Evolutionary conservation across 306 rosid species (phyloP), one percentile per base, ranked within the genome.

Genomic region (Mucuna pruriens): DNA sequence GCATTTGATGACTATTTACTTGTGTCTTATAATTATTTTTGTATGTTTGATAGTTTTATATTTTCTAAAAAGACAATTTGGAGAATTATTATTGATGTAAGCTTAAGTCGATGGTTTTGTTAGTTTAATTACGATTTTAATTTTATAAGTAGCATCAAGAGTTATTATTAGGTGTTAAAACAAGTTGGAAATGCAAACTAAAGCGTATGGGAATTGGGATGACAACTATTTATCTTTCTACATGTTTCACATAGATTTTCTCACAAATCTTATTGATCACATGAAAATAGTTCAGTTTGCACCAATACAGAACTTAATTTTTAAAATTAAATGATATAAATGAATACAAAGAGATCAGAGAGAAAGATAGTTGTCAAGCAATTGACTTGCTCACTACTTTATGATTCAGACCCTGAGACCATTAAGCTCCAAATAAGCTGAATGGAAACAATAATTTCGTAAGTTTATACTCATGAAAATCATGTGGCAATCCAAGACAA

Each of bases 401-500:
- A 46, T 74, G 52, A 38, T 16, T 46, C 10, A 12, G 55, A 64
- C 68, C 68, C 16, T 46, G 13, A 17, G 65, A 71, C 31, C 36
- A n/a, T 70, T 64, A 85, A 57, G 76, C 79, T 78, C 90, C 67
- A 60, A 87, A 75, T 36, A 79, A 81, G 84, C 84, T 83, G 82
- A 66, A 80, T 83, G 26, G 44, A 34, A 61, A 25, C 26, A 39
- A 51, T 45, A 52, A 34, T 67, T 58, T 76, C 19, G 60, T 61
- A 11, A 81, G 46, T 26, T 72, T 60, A 23, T 42, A 23, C 51
- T 20, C 26, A 1, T 29, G 55, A 60, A 69, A 38, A 79, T 78
- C 69, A 31, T 10, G 65, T 49, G 38, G 52, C 29, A 54, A 57
- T 11, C 49, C 16, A 23, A 40, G 57, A 44, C 15, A 26, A 34